Evolutionary conservation across 225 moss, liverwort and hornwort genomes (phyloP), one percentile per base, ranked within the genome.

Genomic region (Sphagnum tenellum): DNA sequence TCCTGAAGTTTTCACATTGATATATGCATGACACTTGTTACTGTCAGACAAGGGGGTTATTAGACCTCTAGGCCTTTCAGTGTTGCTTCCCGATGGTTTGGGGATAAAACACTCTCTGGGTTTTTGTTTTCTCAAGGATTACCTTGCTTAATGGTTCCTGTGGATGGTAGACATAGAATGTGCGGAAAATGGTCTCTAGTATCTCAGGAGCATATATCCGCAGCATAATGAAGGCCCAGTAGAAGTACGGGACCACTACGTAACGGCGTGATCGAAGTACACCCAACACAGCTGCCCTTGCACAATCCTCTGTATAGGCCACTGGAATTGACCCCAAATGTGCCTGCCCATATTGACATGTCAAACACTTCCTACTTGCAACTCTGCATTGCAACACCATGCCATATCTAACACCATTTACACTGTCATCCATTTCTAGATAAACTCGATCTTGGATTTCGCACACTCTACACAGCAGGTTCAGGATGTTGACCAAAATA

Each of bases 201-300:
- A 81, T 64, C 61, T 81, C 81, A 3, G 77, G 77, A 3, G 77
- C 74, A 63, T 77, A 67, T 13, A 72, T 61, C 3, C 78, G 75
- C 64, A 72, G 72, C 50, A 77, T 53, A 47, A 81, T 66, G 10
- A 81, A 75, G 13, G 62, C 65, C 5, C 71, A 67, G 46, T 77
- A 81, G 64, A 65, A 78, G 48, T 64, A 74, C 2, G 77, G 81
- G 29, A 77, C 66, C 8, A 56, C 69, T 56, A 78, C 77, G 57
- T 81, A 81, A 46, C 74, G 69, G 3, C 44, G 4, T 48, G 77
- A 69, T 66, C 72, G 46, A 3, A 75, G 6, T 14, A 65, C 75
- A 12, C 78, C 81, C 3, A 66, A 55, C 57, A 81, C 78, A 44
- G 70, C 75, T 0, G 75, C 77, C 9, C 11, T 64, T 0, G 81